Percentiles rank a stretch among this genome's conserved stretches.
These are phyloP conservation scores for Dendrobium nobile DNA, from an alignment of 106 monocot genomes.

Conservation along the genomic window DNA sequence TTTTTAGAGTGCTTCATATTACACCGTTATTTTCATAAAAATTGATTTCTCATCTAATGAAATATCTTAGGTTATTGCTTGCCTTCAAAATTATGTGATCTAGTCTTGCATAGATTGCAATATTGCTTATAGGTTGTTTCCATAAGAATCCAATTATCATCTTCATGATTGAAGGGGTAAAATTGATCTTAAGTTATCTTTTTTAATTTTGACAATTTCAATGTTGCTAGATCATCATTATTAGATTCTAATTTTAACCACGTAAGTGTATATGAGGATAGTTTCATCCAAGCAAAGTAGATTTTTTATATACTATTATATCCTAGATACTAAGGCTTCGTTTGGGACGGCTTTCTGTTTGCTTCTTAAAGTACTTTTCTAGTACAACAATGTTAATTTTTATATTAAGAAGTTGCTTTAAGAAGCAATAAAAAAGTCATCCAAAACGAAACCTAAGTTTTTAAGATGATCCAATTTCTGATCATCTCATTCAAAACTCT, in stretches of 20 bases:
- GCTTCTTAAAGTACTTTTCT: too few relatives aligned
- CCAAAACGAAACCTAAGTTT: too few relatives aligned
- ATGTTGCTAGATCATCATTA: too few relatives aligned
- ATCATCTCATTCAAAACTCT: neutral
- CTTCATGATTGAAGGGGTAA: neutral
- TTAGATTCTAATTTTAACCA: too few relatives aligned
- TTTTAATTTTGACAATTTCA: neutral
- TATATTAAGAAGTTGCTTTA: too few relatives aligned
- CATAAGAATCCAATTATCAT: neutral
- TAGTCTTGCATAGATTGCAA: neutral
- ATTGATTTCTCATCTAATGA: neutral
- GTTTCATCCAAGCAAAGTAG: too few relatives aligned
- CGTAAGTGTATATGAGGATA: too few relatives aligned
- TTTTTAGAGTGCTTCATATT: neutral
- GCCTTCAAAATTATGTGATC: neutral
- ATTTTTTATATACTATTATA: too few relatives aligned
- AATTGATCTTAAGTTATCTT: neutral
- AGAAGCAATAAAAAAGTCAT: too few relatives aligned
- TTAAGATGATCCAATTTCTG: neutral
- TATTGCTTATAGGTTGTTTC: neutral
- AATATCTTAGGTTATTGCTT: neutral
- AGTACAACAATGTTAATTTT: too few relatives aligned
- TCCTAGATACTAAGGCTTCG: too few relatives aligned
- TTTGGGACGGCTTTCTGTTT: too few relatives aligned
- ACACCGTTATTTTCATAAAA: neutral